Evolutionary conservation across 768 basidiomycete species (phyloP).

Genomic region (Chalciporus sphaerocephalus): DNA sequence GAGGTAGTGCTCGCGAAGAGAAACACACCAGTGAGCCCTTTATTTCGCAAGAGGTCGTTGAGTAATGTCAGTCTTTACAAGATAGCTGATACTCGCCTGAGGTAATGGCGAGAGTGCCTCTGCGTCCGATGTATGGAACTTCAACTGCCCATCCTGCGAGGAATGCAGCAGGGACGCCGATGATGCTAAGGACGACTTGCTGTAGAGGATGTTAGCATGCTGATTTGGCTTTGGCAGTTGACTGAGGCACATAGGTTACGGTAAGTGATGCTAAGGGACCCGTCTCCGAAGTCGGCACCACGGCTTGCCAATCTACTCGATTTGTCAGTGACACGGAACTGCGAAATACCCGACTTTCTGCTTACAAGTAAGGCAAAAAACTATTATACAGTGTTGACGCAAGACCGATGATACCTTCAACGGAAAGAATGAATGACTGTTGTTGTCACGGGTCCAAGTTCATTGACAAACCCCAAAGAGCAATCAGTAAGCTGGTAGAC

Average conservation of each 20-base stretch:
- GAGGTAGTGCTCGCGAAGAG: conserved; percentile 75
- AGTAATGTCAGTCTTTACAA: conserved; percentile 31
- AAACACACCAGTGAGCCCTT: conserved; percentile 70
- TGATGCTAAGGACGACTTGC: conserved; percentile 66
- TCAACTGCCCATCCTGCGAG: conserved; percentile 72
- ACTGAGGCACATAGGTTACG: conserved; percentile 47
- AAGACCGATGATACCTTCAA: conserved; percentile 63
- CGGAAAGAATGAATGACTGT: not conserved
- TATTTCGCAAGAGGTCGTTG: conserved; percentile 43
- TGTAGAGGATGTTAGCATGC: conserved; percentile 20
- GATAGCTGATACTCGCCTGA: conserved; percentile 44
- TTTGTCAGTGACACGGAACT: not conserved
- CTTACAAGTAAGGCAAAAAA: conserved; percentile 52
- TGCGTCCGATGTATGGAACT: conserved; percentile 56
- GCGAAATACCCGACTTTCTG: not conserved
- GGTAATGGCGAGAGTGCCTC: conserved; percentile 61
- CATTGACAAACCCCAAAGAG: conserved; percentile 39
- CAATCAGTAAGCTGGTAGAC: conserved; percentile 58
- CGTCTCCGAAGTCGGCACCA: conserved; percentile 66
- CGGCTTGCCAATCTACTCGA: conserved; percentile 50
- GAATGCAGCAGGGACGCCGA: conserved; percentile 69
- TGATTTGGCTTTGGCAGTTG: not conserved
- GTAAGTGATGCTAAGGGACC: conserved; percentile 65
- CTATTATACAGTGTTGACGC: conserved; percentile 64
- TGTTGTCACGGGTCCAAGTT: not conserved